Evolutionary conservation across 2,329 filamentous ascomycete genomes (phyloP).

Genomic region (Colletotrichum simmondsii): DNA sequence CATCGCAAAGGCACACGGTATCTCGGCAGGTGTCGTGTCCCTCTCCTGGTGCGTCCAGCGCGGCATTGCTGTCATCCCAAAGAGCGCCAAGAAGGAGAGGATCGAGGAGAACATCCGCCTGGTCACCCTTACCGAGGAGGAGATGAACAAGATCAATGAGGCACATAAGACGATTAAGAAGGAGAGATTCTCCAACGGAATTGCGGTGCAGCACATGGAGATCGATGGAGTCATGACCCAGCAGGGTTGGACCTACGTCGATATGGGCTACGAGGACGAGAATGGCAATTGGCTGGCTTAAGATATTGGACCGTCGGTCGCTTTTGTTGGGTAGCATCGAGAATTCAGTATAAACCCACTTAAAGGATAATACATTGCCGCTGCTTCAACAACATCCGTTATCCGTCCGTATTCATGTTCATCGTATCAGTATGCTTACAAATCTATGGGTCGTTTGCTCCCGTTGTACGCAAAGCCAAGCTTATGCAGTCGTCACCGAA

Average conservation of each 20-base stretch:
- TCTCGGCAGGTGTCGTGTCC: constrained; percentile 40
- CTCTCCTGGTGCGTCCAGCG: constrained; percentile 42
- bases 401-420: neutral
- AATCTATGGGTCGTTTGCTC: neutral
- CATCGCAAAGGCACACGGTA: constrained; percentile 39
- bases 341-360: neutral
- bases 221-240: constrained; percentile 39
- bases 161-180: constrained; percentile 38
- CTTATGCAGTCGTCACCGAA: neutral
- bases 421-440: neutral
- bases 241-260: constrained; percentile 38
- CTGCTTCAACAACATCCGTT: too few relatives aligned
- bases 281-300: constrained; percentile 40
- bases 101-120: constrained; percentile 41
- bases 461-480: neutral
- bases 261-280: constrained; percentile 43
- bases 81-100: constrained; percentile 37
- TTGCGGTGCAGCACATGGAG: constrained; percentile 31
- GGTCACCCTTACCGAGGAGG: constrained; percentile 40
- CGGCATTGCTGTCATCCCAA: constrained; percentile 40
- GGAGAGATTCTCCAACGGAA: constrained; percentile 37
- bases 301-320: neutral
- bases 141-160: constrained; percentile 40
- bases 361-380: too few relatives aligned
- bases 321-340: neutral